Evolutionary conservation across 2,329 filamentous ascomycete species (phyloP), one percentile per base, ranked within the genome.

Genomic region (Helminthosporium solani): DNA sequence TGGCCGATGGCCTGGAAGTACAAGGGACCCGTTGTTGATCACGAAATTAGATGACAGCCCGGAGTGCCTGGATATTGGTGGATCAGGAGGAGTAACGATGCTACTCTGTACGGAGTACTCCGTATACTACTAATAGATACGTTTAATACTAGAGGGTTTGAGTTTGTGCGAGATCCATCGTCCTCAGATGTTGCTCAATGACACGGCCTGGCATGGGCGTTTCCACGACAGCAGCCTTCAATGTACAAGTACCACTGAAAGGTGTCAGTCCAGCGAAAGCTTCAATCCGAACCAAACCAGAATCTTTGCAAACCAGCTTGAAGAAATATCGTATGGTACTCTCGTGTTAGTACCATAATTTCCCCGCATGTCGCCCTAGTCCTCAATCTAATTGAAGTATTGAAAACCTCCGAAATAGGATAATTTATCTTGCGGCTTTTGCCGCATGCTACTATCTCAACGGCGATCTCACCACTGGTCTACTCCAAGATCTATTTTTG

Each of bases 311-410:
- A 25, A 9, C 23, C 9, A 9, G 23, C 23, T 5, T 25, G 23
- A 25, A 25, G 9, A 25, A 25, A 9, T n/a, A n/a, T 5, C 23
- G 23, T 25, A 25, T 25, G 23, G 7, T 19, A 40, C 23, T 31
- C 27, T 41, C 27, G 39, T 41, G 33, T 42, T 23, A 11, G 40
- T 20, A 19, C 2, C 18, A 16, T 16, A 16, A 12, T n/a, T 44
- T 40, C 42, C 42, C 42, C 42, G 34, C 42, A 30, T 34, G 33
- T n/a, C 27, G 23, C 20, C 40, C 19, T 15, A 16, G 19, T 21
- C 16, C 15, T 5, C 30, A 44, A 44, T 44, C 42, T 44, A 44
- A 27, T 14, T 33, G 25, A 38, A 44, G 23, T 44, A 44, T 44
- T 44, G 42, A 27, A 44, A 39, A 12, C 23, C 15, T 27, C 42